Evolutionary conservation across 164 flowering plant species (phyloP), one percentile per base, ranked within the genome.

Genomic region (Berberis thunbergii): DNA sequence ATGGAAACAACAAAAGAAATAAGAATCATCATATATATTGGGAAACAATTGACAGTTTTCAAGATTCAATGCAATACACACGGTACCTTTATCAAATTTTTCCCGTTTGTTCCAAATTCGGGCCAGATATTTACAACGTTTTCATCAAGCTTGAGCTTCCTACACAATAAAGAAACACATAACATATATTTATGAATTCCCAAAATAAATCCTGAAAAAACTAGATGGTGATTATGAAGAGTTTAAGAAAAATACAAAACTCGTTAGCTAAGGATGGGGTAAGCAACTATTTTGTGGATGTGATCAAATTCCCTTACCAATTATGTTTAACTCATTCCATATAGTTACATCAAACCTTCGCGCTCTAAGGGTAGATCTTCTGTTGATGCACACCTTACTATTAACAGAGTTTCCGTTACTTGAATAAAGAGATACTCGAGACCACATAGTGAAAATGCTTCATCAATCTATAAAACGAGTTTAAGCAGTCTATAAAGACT

Each of bases 61-160:
- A 48, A 65, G 52, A 43, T 40, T 56, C 13, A n/a, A 43, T 42
- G 53, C 54, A 69, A 10, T 13, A 64, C 43, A 67, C 2, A 59
- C 12, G 10, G 43, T 4, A 86, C 97, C 96, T 89, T 90, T 71
- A 88, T 87, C 54, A 43, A 44, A 43, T 87, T 91, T 79, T 94
- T 94, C 43, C 81, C 75, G 69, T 87, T 84, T 65, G 77, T 68
- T 68, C 85, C 77, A 68, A 94, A 94, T 68, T 76, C 89, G 61
- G 93, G 95, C 97, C 98, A 94, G 39, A 87, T 79, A 69, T 76
- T 78, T 64, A 80, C 83, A 56, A 94, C 77, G 72, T 76, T 84
- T 64, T 94, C 96, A 44, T 87, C 97, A 48, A 87, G 83, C 76
- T 76, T 83, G 62, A 94, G 78, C 74, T 90, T 90, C 73, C 98